Conservation (phyloP, 163 green algal genomes). For the Chlamydomonas reinhardtii region DNA sequence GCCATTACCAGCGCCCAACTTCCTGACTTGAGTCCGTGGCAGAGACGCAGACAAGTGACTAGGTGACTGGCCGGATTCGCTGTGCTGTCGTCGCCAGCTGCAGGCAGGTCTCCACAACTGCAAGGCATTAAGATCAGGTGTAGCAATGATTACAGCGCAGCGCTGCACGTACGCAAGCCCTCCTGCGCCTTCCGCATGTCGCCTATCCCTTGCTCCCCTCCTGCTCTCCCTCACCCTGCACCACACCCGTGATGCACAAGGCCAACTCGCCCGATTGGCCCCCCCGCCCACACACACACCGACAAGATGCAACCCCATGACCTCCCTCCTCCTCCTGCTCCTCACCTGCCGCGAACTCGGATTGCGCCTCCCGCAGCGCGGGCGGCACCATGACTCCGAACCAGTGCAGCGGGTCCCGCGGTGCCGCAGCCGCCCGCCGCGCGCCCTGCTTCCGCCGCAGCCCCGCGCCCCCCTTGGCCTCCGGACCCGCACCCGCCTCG, state of each 20-base stretch:
- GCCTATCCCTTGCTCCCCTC: too few species aligned
- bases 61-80: neutral
- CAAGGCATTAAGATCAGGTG: neutral
- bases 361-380: slow-evolving; percentile 47
- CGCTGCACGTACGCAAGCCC: neutral
- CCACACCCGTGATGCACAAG: too few species aligned
- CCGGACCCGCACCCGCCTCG: neutral
- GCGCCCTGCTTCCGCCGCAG: neutral
- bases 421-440: neutral
- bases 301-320: neutral
- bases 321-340: neutral
- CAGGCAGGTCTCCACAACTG: slow-evolving; percentile 30
- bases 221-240: too few species aligned
- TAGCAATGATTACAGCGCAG: too few species aligned
- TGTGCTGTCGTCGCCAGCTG: slow-evolving; percentile 18
- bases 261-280: neutral
- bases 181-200: too few species aligned
- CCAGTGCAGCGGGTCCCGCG: slow-evolving; percentile 38
- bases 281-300: neutral
- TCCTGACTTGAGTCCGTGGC: too few species aligned
- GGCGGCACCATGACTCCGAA: slow-evolving; percentile 51
- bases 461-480: neutral
- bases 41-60: too few species aligned
- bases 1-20: too few species aligned
- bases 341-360: slow-evolving; percentile 34